phyloP scores from a whole-genome alignment of 2,329 filamentous ascomycete species.

The Cytospora chrysosperma region DNA sequence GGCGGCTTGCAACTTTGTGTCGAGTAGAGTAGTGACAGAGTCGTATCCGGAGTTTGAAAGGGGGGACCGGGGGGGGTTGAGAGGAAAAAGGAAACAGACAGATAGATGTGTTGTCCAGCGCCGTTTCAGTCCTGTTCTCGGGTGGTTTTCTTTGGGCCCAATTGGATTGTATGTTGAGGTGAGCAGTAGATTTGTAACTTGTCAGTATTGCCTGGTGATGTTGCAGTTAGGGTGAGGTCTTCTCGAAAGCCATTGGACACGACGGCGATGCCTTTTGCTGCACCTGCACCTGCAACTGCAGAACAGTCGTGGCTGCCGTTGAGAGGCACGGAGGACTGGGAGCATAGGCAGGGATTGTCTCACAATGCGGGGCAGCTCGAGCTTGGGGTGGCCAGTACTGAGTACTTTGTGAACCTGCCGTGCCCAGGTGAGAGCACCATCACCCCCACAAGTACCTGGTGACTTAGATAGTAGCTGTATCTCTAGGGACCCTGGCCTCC shows the following conservation, averaged over 20 bases:
- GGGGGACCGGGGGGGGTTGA: not conserved
- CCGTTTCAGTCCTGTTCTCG: not conserved
- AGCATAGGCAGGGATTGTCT: not conserved
- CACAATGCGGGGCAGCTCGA: conserved; percentile 2
- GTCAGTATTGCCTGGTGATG: not conserved
- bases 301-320: conserved; percentile 26
- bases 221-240: conserved; percentile 12
- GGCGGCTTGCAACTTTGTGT: not conserved
- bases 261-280: conserved; percentile 17
- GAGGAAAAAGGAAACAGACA: not conserved
- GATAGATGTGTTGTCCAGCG: conserved; percentile 10
- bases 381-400: not conserved
- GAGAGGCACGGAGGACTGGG: conserved; percentile 17
- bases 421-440: not conserved
- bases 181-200: conserved; percentile 11
- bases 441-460: not conserved
- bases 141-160: not conserved
- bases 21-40: not conserved
- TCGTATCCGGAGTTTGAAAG: not conserved
- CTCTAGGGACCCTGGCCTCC: not conserved
- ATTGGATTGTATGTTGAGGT: not conserved
- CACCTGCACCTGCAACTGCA: conserved; percentile 18
- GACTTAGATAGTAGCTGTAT: not conserved
- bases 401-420: not conserved
- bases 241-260: conserved; percentile 18